phyloP scores from a whole-genome alignment of 768 basidiomycete species.

The Boletus vermiculosoides region DNA sequence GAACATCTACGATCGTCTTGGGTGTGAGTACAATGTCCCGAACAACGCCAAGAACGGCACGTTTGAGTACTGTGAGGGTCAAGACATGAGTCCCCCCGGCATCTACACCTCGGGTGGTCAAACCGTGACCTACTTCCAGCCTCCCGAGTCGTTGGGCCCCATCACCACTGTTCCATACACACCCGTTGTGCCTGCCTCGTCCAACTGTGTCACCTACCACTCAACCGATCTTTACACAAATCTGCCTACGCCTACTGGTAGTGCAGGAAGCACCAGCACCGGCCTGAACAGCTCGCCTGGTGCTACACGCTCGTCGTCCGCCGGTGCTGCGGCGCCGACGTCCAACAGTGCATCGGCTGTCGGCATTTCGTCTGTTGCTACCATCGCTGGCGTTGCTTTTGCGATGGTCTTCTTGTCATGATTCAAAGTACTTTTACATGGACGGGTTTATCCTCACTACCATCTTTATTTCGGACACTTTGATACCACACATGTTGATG shows the following conservation, averaged over 20 bases:
- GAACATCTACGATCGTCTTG: conserved; percentile 74
- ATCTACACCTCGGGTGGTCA: conserved; percentile 42
- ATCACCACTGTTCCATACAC: conserved; percentile 46
- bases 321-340: conserved; percentile 17
- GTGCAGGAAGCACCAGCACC: background rate
- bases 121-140: conserved; percentile 45
- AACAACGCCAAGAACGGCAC: conserved; percentile 54
- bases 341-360: conserved; percentile 20
- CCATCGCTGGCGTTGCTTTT: conserved; percentile 32
- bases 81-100: conserved; percentile 63
- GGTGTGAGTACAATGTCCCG: conserved; percentile 72
- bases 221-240: conserved; percentile 37
- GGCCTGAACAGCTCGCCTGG: background rate
- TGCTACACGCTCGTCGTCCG: conserved; percentile 16
- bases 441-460: background rate
- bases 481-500: background rate
- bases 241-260: conserved; percentile 14
- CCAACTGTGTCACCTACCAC: conserved; percentile 41
- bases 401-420: conserved; percentile 38
- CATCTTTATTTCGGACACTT: background rate
- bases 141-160: conserved; percentile 46
- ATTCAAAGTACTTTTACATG: background rate
- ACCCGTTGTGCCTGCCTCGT: conserved; percentile 39
- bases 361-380: conserved; percentile 32
- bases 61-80: conserved; percentile 66